These are phyloP conservation scores for Thielaviopsis punctulata DNA, from an alignment of 2,329 filamentous ascomycete species.

Conservation along the genomic window DNA sequence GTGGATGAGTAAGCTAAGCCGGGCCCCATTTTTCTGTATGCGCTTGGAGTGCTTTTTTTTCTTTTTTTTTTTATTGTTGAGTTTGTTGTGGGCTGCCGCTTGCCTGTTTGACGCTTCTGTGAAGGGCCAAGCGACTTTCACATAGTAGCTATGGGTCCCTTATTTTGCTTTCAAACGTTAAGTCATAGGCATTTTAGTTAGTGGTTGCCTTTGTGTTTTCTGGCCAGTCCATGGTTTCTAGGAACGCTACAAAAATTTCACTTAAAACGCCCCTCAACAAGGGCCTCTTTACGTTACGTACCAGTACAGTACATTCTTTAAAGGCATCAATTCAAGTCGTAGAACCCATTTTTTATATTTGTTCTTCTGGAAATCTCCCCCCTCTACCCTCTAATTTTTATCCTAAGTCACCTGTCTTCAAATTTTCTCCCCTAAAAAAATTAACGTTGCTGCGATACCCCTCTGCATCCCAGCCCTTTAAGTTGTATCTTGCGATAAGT, in stretches of 20 bases:
- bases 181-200: not conserved
- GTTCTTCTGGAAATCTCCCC: too few species aligned
- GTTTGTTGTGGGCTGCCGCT: slow-evolving; percentile 9
- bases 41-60: not conserved
- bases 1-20: slow-evolving; percentile 6
- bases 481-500: not conserved
- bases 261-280: not conserved
- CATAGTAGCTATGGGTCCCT: too few species aligned
- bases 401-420: not conserved
- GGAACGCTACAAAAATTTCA: too few species aligned
- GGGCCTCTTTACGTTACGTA: not conserved
- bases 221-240: not conserved
- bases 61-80: not conserved
- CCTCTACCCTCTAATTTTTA: too few species aligned
- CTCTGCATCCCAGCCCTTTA: slow-evolving; percentile 4
- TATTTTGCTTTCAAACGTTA: not conserved
- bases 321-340: too few species aligned
- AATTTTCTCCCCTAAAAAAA: slow-evolving; percentile 5
- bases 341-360: slow-evolving; percentile 3
- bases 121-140: slow-evolving; percentile 9
- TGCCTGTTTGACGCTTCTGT: slow-evolving; percentile 10
- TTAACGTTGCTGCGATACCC: slow-evolving; percentile 5
- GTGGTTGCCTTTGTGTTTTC: too few species aligned
- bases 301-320: too few species aligned
- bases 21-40: not conserved